Evolutionary conservation across 805 yeast species (phyloP), one percentile per base, ranked within the genome.

Genomic region (Lachancea quebecensis): DNA sequence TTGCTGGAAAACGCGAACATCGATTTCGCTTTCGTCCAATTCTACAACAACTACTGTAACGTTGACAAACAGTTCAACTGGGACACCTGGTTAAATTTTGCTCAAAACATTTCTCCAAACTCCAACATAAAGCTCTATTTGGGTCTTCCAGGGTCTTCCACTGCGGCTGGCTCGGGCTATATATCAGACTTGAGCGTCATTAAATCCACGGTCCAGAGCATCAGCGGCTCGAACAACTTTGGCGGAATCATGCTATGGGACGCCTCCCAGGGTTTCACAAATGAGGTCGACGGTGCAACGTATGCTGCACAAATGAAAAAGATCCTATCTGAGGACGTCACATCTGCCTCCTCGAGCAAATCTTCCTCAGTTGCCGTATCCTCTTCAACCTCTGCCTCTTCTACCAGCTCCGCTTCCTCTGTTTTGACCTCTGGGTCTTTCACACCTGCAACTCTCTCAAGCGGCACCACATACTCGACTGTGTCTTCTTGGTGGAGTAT

Each of bases 191-290:
- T 72, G 39, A 53, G 61, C 35, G 41, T 62, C 4, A 51, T 70
- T 32, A 50, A 72, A 44, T 50, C 70, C 2, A 72, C 78, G 49
- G 76, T 89, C 53, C 83, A 83, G 17, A 85, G 89, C 30, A 77
- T 90, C 54, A 85, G 88, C 12, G 71, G 82, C 9, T 78, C 78
- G 51, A 77, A 77, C 15, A 73, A 74, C 55, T 85, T 89, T 59
- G 96, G 95, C 42, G 98, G 98, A 51, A 74, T 90, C 57, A 78
- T 83, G 74, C 68, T 89, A 49, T 90, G 98, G 97, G 95, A 88
- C 65, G 95, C 95, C 11, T 80, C 89, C 35, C 84, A 82, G 57
- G 90, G 81, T 36, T 64, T 70, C 48, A 72, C 77, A 51, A 69
- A 72, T 44, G 56, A 60, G 39, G 69, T 70, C 32, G 69, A 69